phyloP scores from a whole-genome alignment of 2,329 filamentous ascomycete genomes.

The Cercospora citrullina region DNA sequence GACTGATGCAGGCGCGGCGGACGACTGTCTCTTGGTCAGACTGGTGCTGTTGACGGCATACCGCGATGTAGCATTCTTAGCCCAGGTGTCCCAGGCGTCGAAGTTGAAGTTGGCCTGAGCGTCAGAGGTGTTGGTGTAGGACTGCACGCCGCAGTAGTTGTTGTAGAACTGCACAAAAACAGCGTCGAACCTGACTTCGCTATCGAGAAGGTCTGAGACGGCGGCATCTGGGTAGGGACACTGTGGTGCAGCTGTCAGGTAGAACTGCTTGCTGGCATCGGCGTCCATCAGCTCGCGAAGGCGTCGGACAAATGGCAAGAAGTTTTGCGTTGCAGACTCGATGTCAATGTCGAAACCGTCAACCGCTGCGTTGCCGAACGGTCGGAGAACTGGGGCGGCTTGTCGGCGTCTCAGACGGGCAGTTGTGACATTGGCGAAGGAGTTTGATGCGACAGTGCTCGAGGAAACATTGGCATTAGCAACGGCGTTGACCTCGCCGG shows the following conservation, averaged over 20 bases:
- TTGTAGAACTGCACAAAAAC: constrained; percentile 50
- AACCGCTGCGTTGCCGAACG: constrained; percentile 65
- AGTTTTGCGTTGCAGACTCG: constrained; percentile 61
- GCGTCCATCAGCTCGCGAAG: constrained; percentile 37
- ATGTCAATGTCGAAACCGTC: constrained; percentile 80
- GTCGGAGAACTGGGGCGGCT: constrained; percentile 51
- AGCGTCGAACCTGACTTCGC: constrained; percentile 61
- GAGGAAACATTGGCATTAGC: not conserved
- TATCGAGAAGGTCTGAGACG: constrained; percentile 44
- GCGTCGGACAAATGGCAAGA: constrained; percentile 52
- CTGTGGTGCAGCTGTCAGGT: constrained; percentile 45
- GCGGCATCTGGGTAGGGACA: constrained; percentile 43
- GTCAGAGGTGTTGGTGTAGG: constrained; percentile 34
- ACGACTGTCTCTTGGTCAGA: constrained; percentile 1
- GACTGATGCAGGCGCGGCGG: constrained; percentile 24
- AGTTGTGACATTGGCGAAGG: not conserved
- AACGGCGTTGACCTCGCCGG: not conserved
- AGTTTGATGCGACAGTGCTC: constrained; percentile 6
- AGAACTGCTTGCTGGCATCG: constrained; percentile 46
- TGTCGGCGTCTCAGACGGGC: not conserved
- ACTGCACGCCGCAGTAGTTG: constrained; percentile 48
- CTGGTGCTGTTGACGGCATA: constrained; percentile 26
- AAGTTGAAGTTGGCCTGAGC: constrained; percentile 56
- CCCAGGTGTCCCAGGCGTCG: constrained; percentile 47
- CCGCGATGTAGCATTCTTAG: constrained; percentile 25